Conservation (phyloP, 495 filamentous ascomycete species). For the Parathielavia appendiculata region DNA sequence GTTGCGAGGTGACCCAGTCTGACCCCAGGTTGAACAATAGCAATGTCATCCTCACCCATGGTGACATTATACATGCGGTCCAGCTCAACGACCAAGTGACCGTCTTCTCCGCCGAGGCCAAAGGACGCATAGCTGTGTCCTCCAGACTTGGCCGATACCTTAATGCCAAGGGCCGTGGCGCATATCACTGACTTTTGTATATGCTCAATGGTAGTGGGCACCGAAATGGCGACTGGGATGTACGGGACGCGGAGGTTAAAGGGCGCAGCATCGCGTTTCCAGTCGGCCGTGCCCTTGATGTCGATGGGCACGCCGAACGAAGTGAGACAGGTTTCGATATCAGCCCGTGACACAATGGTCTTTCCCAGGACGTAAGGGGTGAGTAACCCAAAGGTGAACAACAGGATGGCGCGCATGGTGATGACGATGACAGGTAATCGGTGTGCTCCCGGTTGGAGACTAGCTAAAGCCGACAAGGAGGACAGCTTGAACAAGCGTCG, state of each 20-base stretch:
- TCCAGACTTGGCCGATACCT: conserved; percentile 44
- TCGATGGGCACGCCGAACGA: conserved; percentile 32
- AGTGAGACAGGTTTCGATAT: conserved; percentile 39
- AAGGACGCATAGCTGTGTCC: conserved; percentile 47
- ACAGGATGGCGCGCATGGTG: too few relatives aligned
- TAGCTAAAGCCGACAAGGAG: too few relatives aligned
- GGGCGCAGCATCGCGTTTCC: conserved; percentile 36
- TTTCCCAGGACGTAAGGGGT: too few relatives aligned
- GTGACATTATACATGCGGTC: conserved; percentile 43
- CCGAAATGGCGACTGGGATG: conserved; percentile 38
- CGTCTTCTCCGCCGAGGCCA: conserved; percentile 45
- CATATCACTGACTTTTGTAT: conserved; percentile 40
- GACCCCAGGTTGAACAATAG: conserved; percentile 38
- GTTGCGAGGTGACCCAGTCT: conserved; percentile 40
- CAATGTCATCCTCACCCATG: conserved; percentile 35
- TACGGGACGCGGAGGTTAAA: conserved; percentile 41
- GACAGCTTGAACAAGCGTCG: too few relatives aligned
- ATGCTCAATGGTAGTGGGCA: conserved; percentile 35
- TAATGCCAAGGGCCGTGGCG: conserved; percentile 36
- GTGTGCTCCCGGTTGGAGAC: too few relatives aligned
- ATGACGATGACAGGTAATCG: too few relatives aligned
- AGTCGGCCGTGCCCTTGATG: conserved; percentile 33
- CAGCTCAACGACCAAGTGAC: conserved; percentile 42
- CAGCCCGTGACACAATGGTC: too few relatives aligned
- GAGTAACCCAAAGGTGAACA: too few relatives aligned